phyloP scores from a whole-genome alignment of 345 rosid species.

The Noccaea caerulescens region DNA sequence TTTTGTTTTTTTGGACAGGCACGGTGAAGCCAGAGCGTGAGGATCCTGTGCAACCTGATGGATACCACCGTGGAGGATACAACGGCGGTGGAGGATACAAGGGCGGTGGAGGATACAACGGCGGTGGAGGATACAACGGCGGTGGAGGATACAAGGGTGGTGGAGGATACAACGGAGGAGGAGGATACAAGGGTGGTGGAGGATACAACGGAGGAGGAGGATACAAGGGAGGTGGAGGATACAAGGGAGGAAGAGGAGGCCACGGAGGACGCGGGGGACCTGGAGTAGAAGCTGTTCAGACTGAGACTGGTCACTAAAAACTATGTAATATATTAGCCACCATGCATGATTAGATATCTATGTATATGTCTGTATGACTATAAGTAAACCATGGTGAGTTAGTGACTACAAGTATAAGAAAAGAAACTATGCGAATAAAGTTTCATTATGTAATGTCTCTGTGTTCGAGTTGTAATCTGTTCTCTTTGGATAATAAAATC shows the following conservation, averaged over 20 bases:
- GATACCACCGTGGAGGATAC: not conserved
- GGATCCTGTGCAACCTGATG: slow-evolving; percentile 30
- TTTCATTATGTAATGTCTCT: not conserved
- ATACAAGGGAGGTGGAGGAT: not conserved
- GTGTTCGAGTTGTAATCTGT: slow-evolving; percentile 17
- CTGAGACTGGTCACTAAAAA: slow-evolving; percentile 20
- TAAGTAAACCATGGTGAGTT: slow-evolving; percentile 34
- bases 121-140: not conserved
- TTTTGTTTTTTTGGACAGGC: slow-evolving; percentile 4
- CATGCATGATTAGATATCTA: slow-evolving; percentile 16
- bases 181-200: slow-evolving; percentile 8
- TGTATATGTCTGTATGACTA: not conserved
- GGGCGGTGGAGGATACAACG: not conserved
- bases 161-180: not conserved
- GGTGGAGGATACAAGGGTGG: slow-evolving; percentile 7
- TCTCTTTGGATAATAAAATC: not conserved
- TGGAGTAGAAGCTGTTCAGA: slow-evolving; percentile 25
- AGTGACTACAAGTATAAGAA: slow-evolving; percentile 12
- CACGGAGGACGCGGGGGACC: slow-evolving; percentile 27
- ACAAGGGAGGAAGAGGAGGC: not conserved
- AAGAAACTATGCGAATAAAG: slow-evolving; percentile 8
- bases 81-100: not conserved
- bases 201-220: not conserved
- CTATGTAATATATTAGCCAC: not conserved
- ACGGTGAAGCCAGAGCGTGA: slow-evolving; percentile 4